Base-by-base conservation (phyloP, 1,284 basidiomycete species). In the Sporisorium iseilematis-ciliati region DNA sequence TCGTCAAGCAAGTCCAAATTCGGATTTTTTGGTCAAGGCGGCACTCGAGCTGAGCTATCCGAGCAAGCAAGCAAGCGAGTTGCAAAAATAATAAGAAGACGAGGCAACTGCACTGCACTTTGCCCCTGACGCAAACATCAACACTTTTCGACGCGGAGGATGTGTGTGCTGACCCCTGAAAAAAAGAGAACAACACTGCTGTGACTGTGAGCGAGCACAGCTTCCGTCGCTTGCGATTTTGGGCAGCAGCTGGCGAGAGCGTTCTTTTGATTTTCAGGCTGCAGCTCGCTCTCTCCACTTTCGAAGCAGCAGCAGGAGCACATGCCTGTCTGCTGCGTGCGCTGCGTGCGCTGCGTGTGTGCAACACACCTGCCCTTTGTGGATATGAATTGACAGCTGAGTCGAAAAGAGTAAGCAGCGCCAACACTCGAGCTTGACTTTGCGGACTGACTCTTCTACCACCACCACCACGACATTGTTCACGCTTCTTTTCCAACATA, bases 21-120 rank as follows among this genome's bases (percentile, higher is more conserved):
- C 48, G 48, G 26, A 31, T 31, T 49, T 33, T 26, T 20, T n/a
- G n/a, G n/a, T 4, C 7, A 46, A 48, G 2, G 43, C 55, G 45
- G 46, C 55, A 29, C 29, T 57, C 35, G 46, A 48, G 55, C 55
- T 57, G 54, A 56, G 54, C 31, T 16, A 56, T 31, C 42, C n/a
- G 18, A 4, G 11, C 16, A 11, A 18, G 29, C 11, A 26, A 40
- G 21, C 20, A 23, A 53, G 31, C 31, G 31, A 33, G 14, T 23
- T n/a, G 16, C 33, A 25, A 46, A 31, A 10, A 16, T 23, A 20
- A 25, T 1, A 41, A 40, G 18, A 40, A 25, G 23, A 53, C 41
- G n/a, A n/a, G n/a, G n/a, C n/a, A n/a, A n/a, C n/a, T n/a, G n/a
- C n/a, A n/a, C n/a, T n/a, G 52, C 52, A 42, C 35, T 53, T 11